Base-by-base conservation (phyloP, 2,329 filamentous ascomycete species). In the Microascus cirrosus region DNA sequence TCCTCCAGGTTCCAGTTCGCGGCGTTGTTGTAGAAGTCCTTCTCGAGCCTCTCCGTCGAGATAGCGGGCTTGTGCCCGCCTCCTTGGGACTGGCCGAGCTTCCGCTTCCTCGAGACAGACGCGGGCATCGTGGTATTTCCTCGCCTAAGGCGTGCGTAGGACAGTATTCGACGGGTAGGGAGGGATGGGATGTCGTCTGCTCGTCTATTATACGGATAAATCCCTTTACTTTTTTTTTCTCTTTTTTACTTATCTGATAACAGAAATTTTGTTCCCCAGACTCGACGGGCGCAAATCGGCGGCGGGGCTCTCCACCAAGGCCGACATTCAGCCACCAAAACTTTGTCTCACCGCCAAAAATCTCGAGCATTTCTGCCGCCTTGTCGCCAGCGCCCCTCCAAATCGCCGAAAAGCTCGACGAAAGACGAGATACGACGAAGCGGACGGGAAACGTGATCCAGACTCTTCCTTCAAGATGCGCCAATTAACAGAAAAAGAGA, bases 1-100 rank as follows among this genome's bases (percentile, higher is more conserved):
- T 95, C 88, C 74, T 96, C 94, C 54, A 96, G 80, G 67, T 96
- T 85, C 91, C 93, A 97, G 71, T 84, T 86, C 60, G 89, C 79
- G 6, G 88, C 90, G 66, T 83, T 86, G 65, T 83, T 82, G 73
- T 89, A 81, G 70, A 92, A 91, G 57, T 81, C 79, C 63, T 81
- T 81, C 59, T 82, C 78, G n/a, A 76, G 70, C 57, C 45, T 53
- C 2, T 22, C 51, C 22, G 50, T 22, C 45, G 55, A 57, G 8
- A 35, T 32, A 28, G 18, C 34, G 32, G 56, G 24, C 35, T 54
- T 58, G 56, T 22, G 36, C 32, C 36, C 50, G 32, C 45, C 28
- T 6, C 24, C 22, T 6, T 57, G 48, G 50, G 56, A 18, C 39
- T 28, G 25, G 25, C 32, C 32, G 15, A 58, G 36, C 51, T 58